Conservation (phyloP, 2,329 filamentous ascomycete species). For the Colletotrichum salicis region DNA sequence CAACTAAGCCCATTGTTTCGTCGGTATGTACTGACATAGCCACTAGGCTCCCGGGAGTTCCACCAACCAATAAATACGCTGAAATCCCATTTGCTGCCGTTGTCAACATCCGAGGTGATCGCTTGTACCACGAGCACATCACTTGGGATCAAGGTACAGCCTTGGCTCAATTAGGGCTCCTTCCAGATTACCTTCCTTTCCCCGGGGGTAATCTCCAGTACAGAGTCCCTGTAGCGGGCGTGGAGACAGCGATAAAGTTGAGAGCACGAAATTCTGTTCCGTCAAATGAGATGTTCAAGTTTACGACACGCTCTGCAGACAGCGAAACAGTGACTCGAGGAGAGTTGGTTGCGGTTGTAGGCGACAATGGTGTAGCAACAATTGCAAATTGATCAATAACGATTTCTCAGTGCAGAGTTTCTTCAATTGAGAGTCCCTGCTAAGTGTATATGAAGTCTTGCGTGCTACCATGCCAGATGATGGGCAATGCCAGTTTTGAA, state of each 20-base stretch:
- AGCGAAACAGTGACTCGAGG: neutral
- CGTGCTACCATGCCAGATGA: neutral
- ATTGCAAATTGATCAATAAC: neutral
- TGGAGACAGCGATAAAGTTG: conserved; percentile 46
- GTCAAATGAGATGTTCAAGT: conserved; percentile 47
- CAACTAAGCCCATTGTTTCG: neutral
- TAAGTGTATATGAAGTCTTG: neutral
- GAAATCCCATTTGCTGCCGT: conserved; percentile 70
- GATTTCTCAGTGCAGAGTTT: neutral
- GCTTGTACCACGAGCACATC: conserved; percentile 74
- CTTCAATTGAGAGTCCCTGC: neutral
- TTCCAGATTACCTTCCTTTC: conserved; percentile 56
- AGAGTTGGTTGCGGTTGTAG: neutral
- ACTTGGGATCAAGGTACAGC: conserved; percentile 75
- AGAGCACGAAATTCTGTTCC: conserved; percentile 40
- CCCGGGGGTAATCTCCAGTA: neutral
- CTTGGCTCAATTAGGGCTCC: conserved; percentile 66
- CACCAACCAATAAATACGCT: conserved; percentile 59
- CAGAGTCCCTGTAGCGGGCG: conserved; percentile 43
- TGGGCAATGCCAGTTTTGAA: neutral
- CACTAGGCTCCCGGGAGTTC: neutral
- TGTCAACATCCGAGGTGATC: conserved; percentile 71
- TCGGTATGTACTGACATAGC: neutral
- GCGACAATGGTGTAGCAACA: neutral
- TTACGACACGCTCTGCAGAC: neutral